phyloP scores from a whole-genome alignment of 192 early-diverging fungal species.

The Thamnidium elegans region DNA sequence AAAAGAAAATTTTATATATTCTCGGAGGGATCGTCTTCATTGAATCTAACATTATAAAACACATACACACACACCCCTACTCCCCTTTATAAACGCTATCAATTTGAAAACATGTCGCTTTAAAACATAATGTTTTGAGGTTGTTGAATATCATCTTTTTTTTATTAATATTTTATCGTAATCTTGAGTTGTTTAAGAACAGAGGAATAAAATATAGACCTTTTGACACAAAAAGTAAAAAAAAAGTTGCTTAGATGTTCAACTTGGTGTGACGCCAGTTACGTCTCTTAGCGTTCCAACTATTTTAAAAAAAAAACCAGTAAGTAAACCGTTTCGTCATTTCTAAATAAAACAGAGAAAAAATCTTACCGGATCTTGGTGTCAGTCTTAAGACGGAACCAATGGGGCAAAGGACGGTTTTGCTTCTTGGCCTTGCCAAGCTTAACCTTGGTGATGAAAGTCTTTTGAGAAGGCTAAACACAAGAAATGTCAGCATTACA shows the following conservation, averaged over 20 bases:
- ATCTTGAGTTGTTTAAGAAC: neutral
- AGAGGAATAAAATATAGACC: neutral
- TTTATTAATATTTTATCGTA: neutral
- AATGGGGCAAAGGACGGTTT: slow-evolving; percentile 97
- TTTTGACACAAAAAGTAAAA: neutral
- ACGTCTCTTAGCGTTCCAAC: slow-evolving; percentile 98
- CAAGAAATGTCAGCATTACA: neutral
- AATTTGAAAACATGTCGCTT: neutral
- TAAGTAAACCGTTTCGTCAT: no score
- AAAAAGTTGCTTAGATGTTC: slow-evolving; percentile 68
- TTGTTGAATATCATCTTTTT: slow-evolving; percentile 5
- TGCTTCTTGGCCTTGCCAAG: slow-evolving; percentile 99
- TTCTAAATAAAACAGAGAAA: neutral
- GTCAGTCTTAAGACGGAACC: slow-evolving; percentile 95
- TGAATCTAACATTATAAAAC: no score
- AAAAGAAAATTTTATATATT: no score
- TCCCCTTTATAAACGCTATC: neutral
- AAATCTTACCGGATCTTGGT: slow-evolving; percentile 77
- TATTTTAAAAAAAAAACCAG: slow-evolving; percentile 30
- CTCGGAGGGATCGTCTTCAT: no score
- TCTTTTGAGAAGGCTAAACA: slow-evolving; percentile 92
- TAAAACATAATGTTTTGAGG: neutral
- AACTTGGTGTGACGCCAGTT: slow-evolving; percentile 99
- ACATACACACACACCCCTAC: no score
- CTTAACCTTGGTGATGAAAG: slow-evolving; percentile 94